Percentiles rank a stretch among this genome's conserved stretches.
Conservation (phyloP, 2,329 filamentous ascomycete genomes). For the Cadophora malorum region DNA sequence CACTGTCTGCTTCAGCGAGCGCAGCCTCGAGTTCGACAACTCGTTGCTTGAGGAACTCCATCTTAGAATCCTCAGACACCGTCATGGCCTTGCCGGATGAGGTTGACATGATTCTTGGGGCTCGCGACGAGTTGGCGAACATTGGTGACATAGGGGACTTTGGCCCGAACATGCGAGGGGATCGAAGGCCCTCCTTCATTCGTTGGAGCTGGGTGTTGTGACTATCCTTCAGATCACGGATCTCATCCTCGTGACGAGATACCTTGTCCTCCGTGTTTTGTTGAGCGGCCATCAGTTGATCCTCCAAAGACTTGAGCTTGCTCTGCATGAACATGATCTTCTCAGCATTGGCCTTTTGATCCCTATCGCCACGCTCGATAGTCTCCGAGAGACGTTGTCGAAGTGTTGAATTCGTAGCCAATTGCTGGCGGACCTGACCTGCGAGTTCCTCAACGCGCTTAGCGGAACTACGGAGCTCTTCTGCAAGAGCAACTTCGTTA, state of each 20-base stretch:
- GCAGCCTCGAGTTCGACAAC: conserved; percentile 87
- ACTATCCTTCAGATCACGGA: conserved; percentile 75
- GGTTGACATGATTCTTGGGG: conserved; percentile 59
- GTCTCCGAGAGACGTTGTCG: conserved; percentile 79
- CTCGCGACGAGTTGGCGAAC: conserved; percentile 57
- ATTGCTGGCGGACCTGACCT: conserved; percentile 77
- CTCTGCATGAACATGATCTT: conserved; percentile 86
- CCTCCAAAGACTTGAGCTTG: conserved; percentile 81
- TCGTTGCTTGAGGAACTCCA: conserved; percentile 76
- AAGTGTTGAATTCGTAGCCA: conserved; percentile 77
- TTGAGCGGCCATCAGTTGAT: conserved; percentile 82
- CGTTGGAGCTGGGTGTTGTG: conserved; percentile 80
- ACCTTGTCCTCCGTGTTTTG: conserved; percentile 86
- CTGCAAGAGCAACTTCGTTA: conserved; percentile 68
- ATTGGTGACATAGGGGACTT: conserved; percentile 68
- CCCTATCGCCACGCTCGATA: conserved; percentile 81
- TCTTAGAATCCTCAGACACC: conserved; percentile 74
- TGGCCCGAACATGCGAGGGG: conserved; percentile 59
- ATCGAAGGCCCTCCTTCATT: conserved; percentile 62
- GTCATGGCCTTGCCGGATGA: conserved; percentile 62
- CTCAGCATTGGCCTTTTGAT: conserved; percentile 79
- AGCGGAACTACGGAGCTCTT: conserved; percentile 75
- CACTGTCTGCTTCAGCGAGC: conserved; percentile 73
- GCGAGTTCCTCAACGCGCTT: conserved; percentile 81
- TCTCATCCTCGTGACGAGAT: conserved; percentile 83